phyloP scores from a whole-genome alignment of 176 grass and related monocot genomes.

The Rhynchospora breviuscula region DNA sequence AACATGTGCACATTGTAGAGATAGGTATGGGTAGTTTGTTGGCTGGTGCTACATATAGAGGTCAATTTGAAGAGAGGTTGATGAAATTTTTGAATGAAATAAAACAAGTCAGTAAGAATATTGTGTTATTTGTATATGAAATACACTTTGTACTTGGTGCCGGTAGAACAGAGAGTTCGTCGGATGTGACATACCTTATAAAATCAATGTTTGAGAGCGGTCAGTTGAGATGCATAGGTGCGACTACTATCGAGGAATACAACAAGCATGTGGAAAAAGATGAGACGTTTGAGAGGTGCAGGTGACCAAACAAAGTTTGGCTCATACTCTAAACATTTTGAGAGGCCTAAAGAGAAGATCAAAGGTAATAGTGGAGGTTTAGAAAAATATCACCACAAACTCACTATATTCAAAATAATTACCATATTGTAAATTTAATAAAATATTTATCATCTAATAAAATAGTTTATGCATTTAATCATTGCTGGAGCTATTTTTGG shows the following conservation, averaged over 20 bases:
- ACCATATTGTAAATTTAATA: too few species aligned
- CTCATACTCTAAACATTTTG: conserved; percentile 60
- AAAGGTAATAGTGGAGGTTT: conserved; percentile 57
- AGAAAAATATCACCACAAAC: too few species aligned
- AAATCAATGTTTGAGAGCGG: conserved; percentile 76
- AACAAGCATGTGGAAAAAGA: conserved; percentile 85
- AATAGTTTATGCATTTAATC: too few species aligned
- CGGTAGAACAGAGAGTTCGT: conserved; percentile 55
- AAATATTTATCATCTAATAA: too few species aligned
- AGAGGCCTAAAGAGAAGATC: conserved; percentile 69
- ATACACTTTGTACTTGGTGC: conserved; percentile 78
- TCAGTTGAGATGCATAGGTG: conserved; percentile 71
- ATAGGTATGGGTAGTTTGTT: conserved; percentile 76
- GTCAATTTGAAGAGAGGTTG: conserved; percentile 73
- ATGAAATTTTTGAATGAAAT: conserved; percentile 75
- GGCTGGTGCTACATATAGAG: conserved; percentile 71
- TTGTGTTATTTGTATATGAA: conserved; percentile 82
- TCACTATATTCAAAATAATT: too few species aligned
- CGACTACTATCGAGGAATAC: conserved; percentile 75
- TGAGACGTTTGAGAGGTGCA: conserved; percentile 64
- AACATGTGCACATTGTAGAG: conserved; percentile 59
- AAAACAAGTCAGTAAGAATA: conserved; percentile 52
- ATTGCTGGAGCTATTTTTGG: too few species aligned
- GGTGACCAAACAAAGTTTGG: conserved; percentile 61
- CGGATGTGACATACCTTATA: conserved; percentile 72